These are phyloP conservation scores for Tuber magnatum DNA, from an alignment of 495 filamentous ascomycete species.

Conservation along the genomic window DNA sequence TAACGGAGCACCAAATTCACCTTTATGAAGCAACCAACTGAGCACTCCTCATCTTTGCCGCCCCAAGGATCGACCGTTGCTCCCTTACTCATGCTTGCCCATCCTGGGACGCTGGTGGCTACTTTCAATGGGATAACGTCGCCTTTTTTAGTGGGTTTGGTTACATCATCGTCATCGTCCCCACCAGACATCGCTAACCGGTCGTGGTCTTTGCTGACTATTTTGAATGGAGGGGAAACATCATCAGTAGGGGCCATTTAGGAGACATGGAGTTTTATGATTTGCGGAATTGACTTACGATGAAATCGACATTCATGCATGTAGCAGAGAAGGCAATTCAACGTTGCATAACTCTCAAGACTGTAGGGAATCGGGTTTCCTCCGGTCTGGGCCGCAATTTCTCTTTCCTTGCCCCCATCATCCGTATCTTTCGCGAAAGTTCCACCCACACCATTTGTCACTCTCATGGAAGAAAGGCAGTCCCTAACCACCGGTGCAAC, in stretches of 20 bases:
- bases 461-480: conserved; percentile 14
- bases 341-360: conserved; percentile 38
- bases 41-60: conserved; percentile 19
- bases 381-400: conserved; percentile 12
- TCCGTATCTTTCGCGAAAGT: conserved; percentile 5
- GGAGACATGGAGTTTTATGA: not conserved
- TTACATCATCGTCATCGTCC: not conserved
- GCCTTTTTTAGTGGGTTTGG: conserved; percentile 14
- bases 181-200: conserved; percentile 22
- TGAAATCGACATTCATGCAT: conserved; percentile 43
- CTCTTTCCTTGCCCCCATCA: conserved; percentile 8
- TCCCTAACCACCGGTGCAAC: conserved; percentile 26
- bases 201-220: conserved; percentile 33
- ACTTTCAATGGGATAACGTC: conserved; percentile 17
- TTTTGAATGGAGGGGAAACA: not conserved
- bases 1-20: conserved; percentile 8
- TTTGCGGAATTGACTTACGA: conserved; percentile 14
- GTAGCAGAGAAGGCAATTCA: conserved; percentile 41
- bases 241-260: not conserved
- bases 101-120: conserved; percentile 30
- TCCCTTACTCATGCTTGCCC: conserved; percentile 25
- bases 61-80: conserved; percentile 27
- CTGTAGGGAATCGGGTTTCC: conserved; percentile 35
- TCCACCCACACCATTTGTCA: conserved; percentile 2
- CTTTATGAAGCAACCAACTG: conserved; percentile 34